Evolutionary conservation across 306 rosid genomes (phyloP).

Genomic region (Prunus campanulata): DNA sequence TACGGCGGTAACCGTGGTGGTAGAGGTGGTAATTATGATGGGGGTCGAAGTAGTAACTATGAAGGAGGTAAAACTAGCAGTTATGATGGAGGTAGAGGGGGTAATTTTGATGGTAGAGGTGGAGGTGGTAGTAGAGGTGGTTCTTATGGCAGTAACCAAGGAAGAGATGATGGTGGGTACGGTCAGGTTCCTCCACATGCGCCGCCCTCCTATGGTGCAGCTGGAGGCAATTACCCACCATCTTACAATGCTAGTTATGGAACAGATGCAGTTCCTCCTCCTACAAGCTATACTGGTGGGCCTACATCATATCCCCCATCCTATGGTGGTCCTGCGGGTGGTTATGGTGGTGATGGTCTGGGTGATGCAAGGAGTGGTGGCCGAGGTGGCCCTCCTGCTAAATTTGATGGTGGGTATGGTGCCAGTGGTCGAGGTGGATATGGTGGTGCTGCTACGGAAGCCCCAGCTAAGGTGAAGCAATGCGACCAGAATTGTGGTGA

Average conservation of each 20-base stretch:
- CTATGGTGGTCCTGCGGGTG: constrained; percentile 62
- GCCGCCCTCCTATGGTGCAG: constrained; percentile 57
- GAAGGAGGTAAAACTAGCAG: constrained; percentile 37
- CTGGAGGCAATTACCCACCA: constrained; percentile 63
- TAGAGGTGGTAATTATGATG: constrained; percentile 30
- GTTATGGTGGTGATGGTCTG: constrained; percentile 56
- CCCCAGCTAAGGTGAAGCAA: constrained; percentile 79
- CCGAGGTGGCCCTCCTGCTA: constrained; percentile 56
- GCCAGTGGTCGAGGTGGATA: constrained; percentile 70
- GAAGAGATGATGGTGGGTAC: constrained; percentile 75
- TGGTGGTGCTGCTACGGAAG: constrained; percentile 63
- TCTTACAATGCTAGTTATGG: constrained; percentile 59
- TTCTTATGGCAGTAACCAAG: constrained; percentile 48
- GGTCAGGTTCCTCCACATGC: constrained; percentile 70
- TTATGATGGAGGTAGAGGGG: constrained; percentile 34
- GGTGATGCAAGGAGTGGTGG: constrained; percentile 58
- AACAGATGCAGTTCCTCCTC: constrained; percentile 92
- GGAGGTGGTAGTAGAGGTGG: constrained; percentile 75
- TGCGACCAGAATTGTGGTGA: constrained; percentile 87
- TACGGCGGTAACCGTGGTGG: constrained; percentile 47
- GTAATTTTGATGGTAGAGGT: constrained; percentile 47
- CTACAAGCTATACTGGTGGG: constrained; percentile 83
- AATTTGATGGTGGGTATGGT: constrained; percentile 49
- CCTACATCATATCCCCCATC: constrained; percentile 83
- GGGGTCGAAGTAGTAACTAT: constrained; percentile 43